Percentiles rank a stretch among this genome's conserved stretches.
Conservation (phyloP, 768 basidiomycete species). For the Boletus tomentosulus region DNA sequence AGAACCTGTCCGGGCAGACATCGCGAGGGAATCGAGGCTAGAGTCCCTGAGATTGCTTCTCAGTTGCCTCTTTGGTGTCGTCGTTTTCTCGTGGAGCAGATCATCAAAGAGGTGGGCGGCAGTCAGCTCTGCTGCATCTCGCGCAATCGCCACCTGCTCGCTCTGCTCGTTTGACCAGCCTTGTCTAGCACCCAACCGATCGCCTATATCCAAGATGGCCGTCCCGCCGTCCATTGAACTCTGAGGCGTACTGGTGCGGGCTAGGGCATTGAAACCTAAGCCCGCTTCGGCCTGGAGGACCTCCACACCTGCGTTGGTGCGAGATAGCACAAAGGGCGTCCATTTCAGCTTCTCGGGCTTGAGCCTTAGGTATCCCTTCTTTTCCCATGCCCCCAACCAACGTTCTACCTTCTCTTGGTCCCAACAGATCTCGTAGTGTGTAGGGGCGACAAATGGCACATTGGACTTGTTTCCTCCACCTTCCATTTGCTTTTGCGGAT, state of each 20-base stretch:
- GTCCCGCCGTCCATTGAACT: conserved; percentile 22
- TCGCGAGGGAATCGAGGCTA: conserved; percentile 13
- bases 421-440: conserved; percentile 73
- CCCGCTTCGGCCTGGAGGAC: conserved; percentile 20
- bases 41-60: conserved; percentile 12
- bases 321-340: conserved; percentile 83
- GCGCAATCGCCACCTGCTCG: conserved; percentile 7
- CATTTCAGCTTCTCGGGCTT: conserved; percentile 87
- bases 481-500: conserved; percentile 42
- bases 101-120: conserved; percentile 34
- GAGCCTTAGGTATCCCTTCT: conserved; percentile 72
- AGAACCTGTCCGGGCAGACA: conserved; percentile 19
- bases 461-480: conserved; percentile 37
- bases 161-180: conserved; percentile 13
- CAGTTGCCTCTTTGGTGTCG: conserved; percentile 19
- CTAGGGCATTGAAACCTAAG: conserved; percentile 9
- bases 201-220: conserved; percentile 15
- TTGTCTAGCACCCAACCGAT: conserved; percentile 12
- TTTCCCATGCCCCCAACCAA: conserved; percentile 66
- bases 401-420: conserved; percentile 60
- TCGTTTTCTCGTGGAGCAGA: conserved; percentile 12
- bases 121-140: conserved; percentile 11
- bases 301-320: conserved; percentile 32
- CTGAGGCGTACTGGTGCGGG: conserved; percentile 9
- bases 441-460: conserved; percentile 57